phyloP scores from a whole-genome alignment of 176 grass and related monocot genomes.

The Triticum monococcum region DNA sequence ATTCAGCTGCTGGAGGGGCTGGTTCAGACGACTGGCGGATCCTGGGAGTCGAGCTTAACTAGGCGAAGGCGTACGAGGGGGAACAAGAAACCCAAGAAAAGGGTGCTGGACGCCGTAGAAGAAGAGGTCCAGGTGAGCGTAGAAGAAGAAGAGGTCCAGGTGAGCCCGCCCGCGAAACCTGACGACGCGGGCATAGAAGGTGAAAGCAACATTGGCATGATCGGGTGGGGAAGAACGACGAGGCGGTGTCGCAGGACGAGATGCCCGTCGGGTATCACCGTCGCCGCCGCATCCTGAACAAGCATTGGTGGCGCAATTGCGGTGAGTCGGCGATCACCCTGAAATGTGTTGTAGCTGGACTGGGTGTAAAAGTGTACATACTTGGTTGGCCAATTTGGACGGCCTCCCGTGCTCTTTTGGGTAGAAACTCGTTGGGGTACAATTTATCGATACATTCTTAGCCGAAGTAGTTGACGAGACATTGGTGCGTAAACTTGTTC shows the following conservation, averaged over 20 bases:
- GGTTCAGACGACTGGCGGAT: conserved; percentile 14
- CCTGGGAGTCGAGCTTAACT: conserved; percentile 12
- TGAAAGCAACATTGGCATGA: neutral
- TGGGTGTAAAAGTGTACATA: conserved; percentile 4
- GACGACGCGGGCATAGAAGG: neutral
- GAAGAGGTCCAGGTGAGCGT: neutral
- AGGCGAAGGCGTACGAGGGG: conserved; percentile 1
- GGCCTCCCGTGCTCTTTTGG: neutral
- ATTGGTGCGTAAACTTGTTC: neutral
- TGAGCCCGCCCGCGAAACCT: neutral
- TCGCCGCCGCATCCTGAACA: neutral
- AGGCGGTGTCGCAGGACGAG: conserved; percentile 25
- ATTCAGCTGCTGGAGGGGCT: conserved; percentile 15
- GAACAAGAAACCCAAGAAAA: neutral
- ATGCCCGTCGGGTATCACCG: neutral
- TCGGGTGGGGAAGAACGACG: conserved; percentile 25
- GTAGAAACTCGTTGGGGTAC: neutral
- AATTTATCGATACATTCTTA: neutral
- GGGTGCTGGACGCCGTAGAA: neutral
- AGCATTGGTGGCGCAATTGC: neutral
- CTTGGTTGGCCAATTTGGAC: neutral
- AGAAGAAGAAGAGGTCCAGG: neutral
- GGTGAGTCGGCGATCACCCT: neutral
- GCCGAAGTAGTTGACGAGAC: neutral
- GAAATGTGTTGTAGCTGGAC: neutral